Evolutionary conservation across 306 rosid genomes (phyloP).

Genomic region (Cucurbita moschata): DNA sequence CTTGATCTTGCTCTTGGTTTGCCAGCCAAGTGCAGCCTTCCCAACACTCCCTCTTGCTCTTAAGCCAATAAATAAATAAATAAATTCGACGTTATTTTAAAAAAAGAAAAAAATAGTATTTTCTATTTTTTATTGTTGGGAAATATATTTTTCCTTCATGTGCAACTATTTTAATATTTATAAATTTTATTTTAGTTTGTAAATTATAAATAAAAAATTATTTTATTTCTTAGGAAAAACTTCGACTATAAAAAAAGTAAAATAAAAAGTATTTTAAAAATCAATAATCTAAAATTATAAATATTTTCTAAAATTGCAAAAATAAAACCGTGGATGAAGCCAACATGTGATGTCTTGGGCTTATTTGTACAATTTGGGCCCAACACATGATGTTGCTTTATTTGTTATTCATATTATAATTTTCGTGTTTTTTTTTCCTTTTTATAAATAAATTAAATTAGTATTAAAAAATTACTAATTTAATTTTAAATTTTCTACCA

Average conservation of each 20-base stretch:
- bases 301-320: background rate
- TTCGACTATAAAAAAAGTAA: background rate
- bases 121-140: background rate
- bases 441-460: no score
- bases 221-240: no score
- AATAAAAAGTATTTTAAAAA: background rate
- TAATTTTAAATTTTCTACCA: no score
- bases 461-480: no score
- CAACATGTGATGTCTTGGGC: background rate
- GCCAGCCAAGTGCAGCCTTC: slow-evolving; percentile 48
- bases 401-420: background rate
- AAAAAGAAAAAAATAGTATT: background rate
- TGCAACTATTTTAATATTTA: no score
- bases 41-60: slow-evolving; percentile 32
- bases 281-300: background rate
- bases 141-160: no score
- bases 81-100: no score
- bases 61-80: no score
- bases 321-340: background rate
- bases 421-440: no score
- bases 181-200: no score
- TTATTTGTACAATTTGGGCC: background rate
- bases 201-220: no score
- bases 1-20: slow-evolving; percentile 47
- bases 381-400: background rate